These are phyloP conservation scores for Calonectria crousiana DNA, from an alignment of 2,329 filamentous ascomycete genomes.

Conservation along the genomic window DNA sequence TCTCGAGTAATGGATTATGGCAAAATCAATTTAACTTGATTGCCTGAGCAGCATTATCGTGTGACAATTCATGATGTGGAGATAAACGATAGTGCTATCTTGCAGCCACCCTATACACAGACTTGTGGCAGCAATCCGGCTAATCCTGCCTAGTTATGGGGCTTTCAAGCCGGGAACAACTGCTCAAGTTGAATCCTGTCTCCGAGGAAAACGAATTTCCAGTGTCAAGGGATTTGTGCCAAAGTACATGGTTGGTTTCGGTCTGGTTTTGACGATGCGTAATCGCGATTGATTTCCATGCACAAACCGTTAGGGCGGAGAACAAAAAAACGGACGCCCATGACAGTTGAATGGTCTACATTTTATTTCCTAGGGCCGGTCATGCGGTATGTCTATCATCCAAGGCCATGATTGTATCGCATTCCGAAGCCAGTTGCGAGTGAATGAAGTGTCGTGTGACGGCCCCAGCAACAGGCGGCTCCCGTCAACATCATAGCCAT, in stretches of 20 bases:
- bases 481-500: background rate
- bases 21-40: background rate
- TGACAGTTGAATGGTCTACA: background rate
- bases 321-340: background rate
- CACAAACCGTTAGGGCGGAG: background rate
- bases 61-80: background rate
- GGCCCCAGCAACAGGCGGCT: background rate
- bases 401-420: background rate
- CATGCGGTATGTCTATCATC: background rate
- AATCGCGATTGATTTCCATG: background rate
- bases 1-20: background rate
- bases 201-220: background rate
- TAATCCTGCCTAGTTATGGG: conserved; percentile 9
- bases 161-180: background rate
- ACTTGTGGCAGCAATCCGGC: background rate
- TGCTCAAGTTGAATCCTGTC: background rate
- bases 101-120: conserved; percentile 7
- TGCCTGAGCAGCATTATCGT: background rate
- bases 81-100: background rate
- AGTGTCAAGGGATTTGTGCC: background rate
- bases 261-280: too few relatives aligned
- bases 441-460: background rate
- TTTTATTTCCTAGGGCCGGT: too few relatives aligned
- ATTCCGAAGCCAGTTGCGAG: background rate
- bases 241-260: too few relatives aligned